Base-by-base conservation (phyloP, 345 rosid species). In the Salix purpurea region DNA sequence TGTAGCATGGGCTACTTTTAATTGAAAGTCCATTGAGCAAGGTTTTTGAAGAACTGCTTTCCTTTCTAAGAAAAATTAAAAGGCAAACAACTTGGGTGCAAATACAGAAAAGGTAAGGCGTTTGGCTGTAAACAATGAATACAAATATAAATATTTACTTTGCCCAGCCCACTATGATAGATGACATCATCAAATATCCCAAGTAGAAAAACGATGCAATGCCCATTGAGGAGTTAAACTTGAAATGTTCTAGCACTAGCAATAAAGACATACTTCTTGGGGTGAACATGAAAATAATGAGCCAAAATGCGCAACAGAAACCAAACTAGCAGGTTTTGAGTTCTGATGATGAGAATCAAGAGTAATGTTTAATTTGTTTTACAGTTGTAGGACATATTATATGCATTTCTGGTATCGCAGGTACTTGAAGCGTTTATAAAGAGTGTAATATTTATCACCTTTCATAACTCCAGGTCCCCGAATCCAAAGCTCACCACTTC, bases 381-480 rank as follows among this genome's bases (percentile, higher is more conserved):
- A 4, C 52, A 46, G 18, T 46, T 5, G 18, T 14, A 14, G 16
- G 11, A 13, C 7, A 56, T n/a, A 42, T 5, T 28, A 18, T 14
- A 52, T 19, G 71, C 69, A 36, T 32, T 74, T 50, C 44, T 11
- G 6, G 50, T 4, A 32, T 46, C 44, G 4, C 16, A 66, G 30
- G 34, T 4, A 34, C 14, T 21, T 67, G 6, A 67, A 32, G 21
- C 1, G 39, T 16, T 67, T 18, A n/a, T 18, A 50, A 50, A 56
- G 28, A 23, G 42, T 69, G 9, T 36, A 30, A 70, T 44, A 19
- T 39, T 37, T 58, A 67, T 58, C 68, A 90, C 97, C 91, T 88
- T 87, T 89, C 96, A 90, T 89, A 66, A 88, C 86, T 2, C 84
- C 94, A 2, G 97, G 96, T 80, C 97, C 96, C 73, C 92, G 91